These are phyloP conservation scores for Phalaenopsis aphrodite DNA, from an alignment of 106 monocot genomes.

Conservation along the genomic window DNA sequence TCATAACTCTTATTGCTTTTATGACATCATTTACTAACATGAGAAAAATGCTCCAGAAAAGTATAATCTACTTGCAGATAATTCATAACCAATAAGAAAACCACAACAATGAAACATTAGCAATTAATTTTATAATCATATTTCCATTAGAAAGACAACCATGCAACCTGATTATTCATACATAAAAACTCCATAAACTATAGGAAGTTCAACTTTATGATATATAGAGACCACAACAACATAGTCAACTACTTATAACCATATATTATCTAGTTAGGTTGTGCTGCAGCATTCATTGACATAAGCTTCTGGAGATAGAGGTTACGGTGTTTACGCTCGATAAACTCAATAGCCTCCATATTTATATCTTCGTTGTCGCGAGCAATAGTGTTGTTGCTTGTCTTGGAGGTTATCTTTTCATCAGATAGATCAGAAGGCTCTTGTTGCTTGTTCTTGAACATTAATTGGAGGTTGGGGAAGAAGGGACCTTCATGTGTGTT, in stretches of 20 bases:
- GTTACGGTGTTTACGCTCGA: constrained; percentile 15
- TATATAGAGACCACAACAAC: neutral
- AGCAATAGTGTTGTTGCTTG: neutral
- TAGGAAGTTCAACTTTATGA: no score
- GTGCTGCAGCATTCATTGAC: constrained; percentile 10
- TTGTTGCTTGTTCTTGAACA: constrained; percentile 8
- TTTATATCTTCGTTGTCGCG: constrained; percentile 4
- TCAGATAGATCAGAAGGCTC: neutral
- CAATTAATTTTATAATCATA: neutral
- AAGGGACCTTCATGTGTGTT: neutral
- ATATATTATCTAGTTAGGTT: neutral
- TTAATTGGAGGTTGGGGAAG: constrained; percentile 13
- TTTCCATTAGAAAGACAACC: neutral
- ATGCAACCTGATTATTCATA: neutral
- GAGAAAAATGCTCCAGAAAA: no score
- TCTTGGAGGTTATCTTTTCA: neutral
- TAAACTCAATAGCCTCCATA: constrained; percentile 11
- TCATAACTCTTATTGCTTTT: no score
- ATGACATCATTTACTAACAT: no score
- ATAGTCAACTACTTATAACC: neutral
- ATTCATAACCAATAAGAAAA: neutral
- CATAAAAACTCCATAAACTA: no score
- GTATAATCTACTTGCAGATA: no score
- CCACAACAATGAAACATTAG: neutral
- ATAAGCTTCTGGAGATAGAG: constrained; percentile 18